These are phyloP conservation scores for Parietaria judaica DNA, from an alignment of 306 rosid species.

Conservation along the genomic window DNA sequence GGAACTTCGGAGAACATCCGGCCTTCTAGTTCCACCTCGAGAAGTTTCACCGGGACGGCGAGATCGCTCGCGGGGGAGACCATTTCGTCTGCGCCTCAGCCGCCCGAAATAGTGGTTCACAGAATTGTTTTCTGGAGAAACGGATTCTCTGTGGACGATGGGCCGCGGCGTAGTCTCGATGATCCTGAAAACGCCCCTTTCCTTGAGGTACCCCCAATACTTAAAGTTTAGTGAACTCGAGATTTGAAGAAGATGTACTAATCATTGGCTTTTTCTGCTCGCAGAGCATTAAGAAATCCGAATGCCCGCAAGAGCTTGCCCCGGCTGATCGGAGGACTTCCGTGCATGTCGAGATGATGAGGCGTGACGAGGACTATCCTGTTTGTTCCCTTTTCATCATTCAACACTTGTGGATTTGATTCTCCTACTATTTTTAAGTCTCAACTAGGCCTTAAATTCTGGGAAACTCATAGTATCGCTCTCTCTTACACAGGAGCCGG, in stretches of 20 bases:
- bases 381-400: constrained; percentile 28
- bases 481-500: constrained; percentile 51
- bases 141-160: constrained; percentile 71
- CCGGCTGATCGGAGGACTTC: constrained; percentile 53
- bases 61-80: constrained; percentile 83
- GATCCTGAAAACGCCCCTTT: constrained; percentile 81
- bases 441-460: neutral
- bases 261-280: constrained; percentile 16
- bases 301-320: constrained; percentile 81
- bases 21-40: constrained; percentile 41
- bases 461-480: neutral
- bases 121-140: constrained; percentile 81
- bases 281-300: constrained; percentile 86
- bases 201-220: constrained; percentile 50
- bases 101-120: constrained; percentile 33
- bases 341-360: constrained; percentile 55
- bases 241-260: too few relatives aligned
- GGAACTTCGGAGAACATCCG: constrained; percentile 31
- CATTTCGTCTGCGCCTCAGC: constrained; percentile 53
- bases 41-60: constrained; percentile 69
- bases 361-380: constrained; percentile 70
- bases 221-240: neutral
- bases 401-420: constrained; percentile 8
- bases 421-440: neutral
- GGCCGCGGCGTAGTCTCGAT: constrained; percentile 59